Percentiles rank a stretch among this genome's conserved stretches.
Conservation (phyloP, 2,329 filamentous ascomycete genomes). For the Acrocalymma vagum region DNA sequence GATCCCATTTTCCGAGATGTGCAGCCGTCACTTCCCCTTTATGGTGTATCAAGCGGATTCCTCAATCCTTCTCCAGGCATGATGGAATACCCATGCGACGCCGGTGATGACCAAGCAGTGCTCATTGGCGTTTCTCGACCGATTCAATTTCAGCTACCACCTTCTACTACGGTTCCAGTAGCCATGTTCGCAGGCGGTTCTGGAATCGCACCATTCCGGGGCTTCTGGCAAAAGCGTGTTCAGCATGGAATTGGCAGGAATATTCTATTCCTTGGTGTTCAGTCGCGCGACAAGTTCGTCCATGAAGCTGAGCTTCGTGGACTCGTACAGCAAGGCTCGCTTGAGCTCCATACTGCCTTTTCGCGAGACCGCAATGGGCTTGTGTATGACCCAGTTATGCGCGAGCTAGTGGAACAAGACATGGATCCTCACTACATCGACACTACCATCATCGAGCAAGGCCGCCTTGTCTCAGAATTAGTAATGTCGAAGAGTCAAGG, state of each 20-base stretch:
- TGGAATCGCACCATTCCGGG: slow-evolving; percentile 63
- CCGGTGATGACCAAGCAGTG: slow-evolving; percentile 54
- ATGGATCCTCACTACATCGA: slow-evolving; percentile 63
- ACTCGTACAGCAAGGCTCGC: slow-evolving; percentile 55
- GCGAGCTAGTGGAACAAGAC: slow-evolving; percentile 59
- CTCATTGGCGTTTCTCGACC: slow-evolving; percentile 62
- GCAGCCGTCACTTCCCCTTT: slow-evolving; percentile 45
- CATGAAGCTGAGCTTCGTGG: slow-evolving; percentile 60
- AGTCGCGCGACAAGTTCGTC: slow-evolving; percentile 62
- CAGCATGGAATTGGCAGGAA: slow-evolving; percentile 54
- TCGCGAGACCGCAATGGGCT: slow-evolving; percentile 60
- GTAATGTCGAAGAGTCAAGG: slow-evolving; percentile 66
- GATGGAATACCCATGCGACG: slow-evolving; percentile 42
- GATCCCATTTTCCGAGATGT: slow-evolving; percentile 48
- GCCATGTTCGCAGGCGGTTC: slow-evolving; percentile 64
- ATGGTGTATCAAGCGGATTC: slow-evolving; percentile 62
- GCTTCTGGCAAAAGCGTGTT: slow-evolving; percentile 62
- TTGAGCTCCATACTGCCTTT: slow-evolving; percentile 63
- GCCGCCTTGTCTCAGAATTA: slow-evolving; percentile 59
- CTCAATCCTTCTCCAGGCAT: slow-evolving; percentile 54
- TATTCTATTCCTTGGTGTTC: slow-evolving; percentile 61
- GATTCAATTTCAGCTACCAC: slow-evolving; percentile 60
- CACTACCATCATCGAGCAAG: slow-evolving; percentile 60
- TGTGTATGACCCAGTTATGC: slow-evolving; percentile 50
- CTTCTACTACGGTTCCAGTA: slow-evolving; percentile 59